Base-by-base conservation (phyloP, 1,284 basidiomycete genomes). In the Apiotrichum mycotoxinovorans region DNA sequence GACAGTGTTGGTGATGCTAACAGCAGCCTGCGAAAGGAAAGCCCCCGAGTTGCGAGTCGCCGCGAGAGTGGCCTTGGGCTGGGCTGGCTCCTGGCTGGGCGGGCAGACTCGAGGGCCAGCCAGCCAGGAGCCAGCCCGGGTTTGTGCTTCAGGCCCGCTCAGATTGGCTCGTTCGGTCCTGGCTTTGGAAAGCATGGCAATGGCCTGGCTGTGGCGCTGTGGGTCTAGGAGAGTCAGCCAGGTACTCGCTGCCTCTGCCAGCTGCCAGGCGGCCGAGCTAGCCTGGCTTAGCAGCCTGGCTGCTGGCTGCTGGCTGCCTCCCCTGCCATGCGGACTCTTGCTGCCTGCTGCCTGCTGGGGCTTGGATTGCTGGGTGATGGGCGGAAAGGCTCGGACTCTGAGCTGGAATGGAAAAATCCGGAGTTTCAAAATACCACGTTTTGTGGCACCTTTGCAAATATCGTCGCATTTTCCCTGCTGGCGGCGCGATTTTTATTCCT, bases 1-100 rank as follows among this genome's bases (percentile, higher is more conserved):
- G 48, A 50, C 41, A 35, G 49, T 33, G 37, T 45, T 46, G 41
- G 30, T 51, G 55, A 46, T 51, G 54, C 17, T 44, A 49, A 47
- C 30, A 44, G 37, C 37, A n/a, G n/a, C n/a, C n/a, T n/a, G n/a
- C n/a, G n/a, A n/a, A n/a, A n/a, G n/a, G n/a, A n/a, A n/a, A n/a
- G n/a, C n/a, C n/a, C n/a, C n/a, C n/a, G n/a, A n/a, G n/a, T n/a
- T n/a, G n/a, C n/a, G n/a, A n/a, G n/a, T n/a, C n/a, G n/a, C n/a
- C n/a, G n/a, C n/a, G n/a, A n/a, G n/a, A n/a, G n/a, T n/a, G n/a
- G n/a, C n/a, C n/a, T n/a, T n/a, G n/a, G n/a, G n/a, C n/a, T n/a
- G n/a, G n/a, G n/a, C n/a, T n/a, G n/a, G n/a, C n/a, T n/a, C n/a
- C n/a, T n/a, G n/a, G n/a, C n/a, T n/a, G n/a, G n/a, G n/a, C n/a